Percentiles rank a stretch among this genome's conserved stretches.
Evolutionary conservation across 2,329 filamentous ascomycete species (phyloP).

Genomic region (Ceratocystis diversiconidia): DNA sequence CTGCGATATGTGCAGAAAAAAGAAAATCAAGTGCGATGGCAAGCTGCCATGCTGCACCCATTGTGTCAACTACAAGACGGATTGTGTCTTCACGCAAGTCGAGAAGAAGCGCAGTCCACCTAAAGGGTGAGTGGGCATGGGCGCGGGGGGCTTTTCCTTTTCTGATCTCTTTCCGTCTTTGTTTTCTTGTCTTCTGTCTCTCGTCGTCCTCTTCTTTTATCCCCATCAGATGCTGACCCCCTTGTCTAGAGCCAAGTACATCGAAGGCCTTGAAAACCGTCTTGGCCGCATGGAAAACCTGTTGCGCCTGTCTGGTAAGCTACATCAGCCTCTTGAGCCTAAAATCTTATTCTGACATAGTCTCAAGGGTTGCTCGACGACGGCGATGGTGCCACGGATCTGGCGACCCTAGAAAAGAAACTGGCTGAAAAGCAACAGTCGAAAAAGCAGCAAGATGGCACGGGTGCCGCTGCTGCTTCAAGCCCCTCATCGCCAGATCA

Average conservation of each 20-base stretch:
- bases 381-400: constrained; percentile 70
- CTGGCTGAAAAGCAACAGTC: constrained; percentile 43
- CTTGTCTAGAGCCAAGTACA: constrained; percentile 70
- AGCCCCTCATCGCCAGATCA: constrained; percentile 40
- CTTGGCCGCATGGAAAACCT: constrained; percentile 92
- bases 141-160: no score
- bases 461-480: constrained; percentile 35
- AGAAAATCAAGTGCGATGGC: constrained; percentile 96
- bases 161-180: neutral
- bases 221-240: neutral
- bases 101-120: constrained; percentile 97
- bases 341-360: neutral
- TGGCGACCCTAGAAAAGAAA: constrained; percentile 75
- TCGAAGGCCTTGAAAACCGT: constrained; percentile 89
- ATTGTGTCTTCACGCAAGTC: constrained; percentile 92
- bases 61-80: constrained; percentile 95
- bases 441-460: constrained; percentile 24
- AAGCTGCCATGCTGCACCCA: constrained; percentile 90
- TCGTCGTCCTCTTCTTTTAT: constrained; percentile 2
- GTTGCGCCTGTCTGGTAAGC: constrained; percentile 59
- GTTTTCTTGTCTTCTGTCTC: neutral
- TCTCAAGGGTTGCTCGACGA: constrained; percentile 58
- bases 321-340: neutral
- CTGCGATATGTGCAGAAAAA: constrained; percentile 93
- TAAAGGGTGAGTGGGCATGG: constrained; percentile 56